Evolutionary conservation across 805 yeast genomes (phyloP).

Genomic region (Wickerhamomyces silvicola): DNA sequence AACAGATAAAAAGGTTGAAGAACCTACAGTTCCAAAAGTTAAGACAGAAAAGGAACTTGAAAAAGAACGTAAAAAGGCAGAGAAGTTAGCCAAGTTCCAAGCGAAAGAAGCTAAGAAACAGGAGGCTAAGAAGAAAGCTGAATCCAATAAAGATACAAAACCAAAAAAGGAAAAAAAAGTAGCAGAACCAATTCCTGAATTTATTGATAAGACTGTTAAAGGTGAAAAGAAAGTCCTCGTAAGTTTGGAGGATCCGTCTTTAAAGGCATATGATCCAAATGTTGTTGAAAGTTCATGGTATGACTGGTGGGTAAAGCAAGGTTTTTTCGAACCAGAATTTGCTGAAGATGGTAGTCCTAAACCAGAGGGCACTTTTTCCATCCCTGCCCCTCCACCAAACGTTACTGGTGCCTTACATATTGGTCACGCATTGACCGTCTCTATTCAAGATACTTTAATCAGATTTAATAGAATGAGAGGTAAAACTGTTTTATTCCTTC

Average conservation of each 20-base stretch:
- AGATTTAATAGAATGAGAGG: constrained; percentile 97
- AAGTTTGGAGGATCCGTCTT: constrained; percentile 85
- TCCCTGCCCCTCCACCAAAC: constrained; percentile 99
- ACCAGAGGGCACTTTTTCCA: constrained; percentile 79
- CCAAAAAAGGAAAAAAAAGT: constrained; percentile 68
- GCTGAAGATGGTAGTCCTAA: constrained; percentile 65
- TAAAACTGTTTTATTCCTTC: constrained; percentile 83
- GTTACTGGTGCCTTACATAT: constrained; percentile 98
- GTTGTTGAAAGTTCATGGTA: constrained; percentile 97
- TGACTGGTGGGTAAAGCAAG: constrained; percentile 91
- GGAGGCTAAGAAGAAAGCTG: constrained; percentile 34
- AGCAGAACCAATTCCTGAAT: constrained; percentile 76
- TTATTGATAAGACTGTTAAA: constrained; percentile 71
- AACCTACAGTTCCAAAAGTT: constrained; percentile 30
- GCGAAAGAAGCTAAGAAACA: constrained; percentile 78
- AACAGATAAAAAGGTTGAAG: constrained; percentile 2
- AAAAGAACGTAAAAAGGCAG: constrained; percentile 83
- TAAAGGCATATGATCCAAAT: constrained; percentile 89
- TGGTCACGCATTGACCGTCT: constrained; percentile 94
- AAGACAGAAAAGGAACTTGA: constrained; percentile 79
- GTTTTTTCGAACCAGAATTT: constrained; percentile 83
- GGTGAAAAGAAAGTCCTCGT: constrained; percentile 90
- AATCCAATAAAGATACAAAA: constrained; percentile 36
- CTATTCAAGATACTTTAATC: constrained; percentile 89
- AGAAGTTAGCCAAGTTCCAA: constrained; percentile 77